Base-by-base conservation (phyloP, 169 alveolate species). In the Ichthyophthirius multifiliis region DNA sequence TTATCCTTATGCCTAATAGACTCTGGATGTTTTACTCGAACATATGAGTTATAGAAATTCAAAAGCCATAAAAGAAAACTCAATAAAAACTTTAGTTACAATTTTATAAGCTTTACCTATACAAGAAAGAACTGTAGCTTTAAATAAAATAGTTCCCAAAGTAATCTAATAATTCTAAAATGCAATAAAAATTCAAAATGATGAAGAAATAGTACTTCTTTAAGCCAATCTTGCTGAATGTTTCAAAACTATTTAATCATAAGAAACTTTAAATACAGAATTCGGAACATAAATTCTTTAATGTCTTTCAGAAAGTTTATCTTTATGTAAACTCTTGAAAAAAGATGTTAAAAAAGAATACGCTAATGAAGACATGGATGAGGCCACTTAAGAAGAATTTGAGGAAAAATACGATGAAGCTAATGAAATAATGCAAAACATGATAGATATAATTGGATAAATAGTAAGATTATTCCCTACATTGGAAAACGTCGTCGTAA, bases 401-500 rank as follows among this genome's bases (percentile, higher is more conserved):
- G 71, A 55, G 31, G 71, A 55, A 55, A 2, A 55, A 27, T 55
- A 55, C 39, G 71, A 55, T 55, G 71, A 55, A 27, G 71, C 71
- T 7, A 55, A 55, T 27, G 5, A 34, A 13, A 55, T 55, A 3
- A 27, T 55, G 31, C 0, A 20, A 27, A 39, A 39, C 3, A 55
- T 55, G 71, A 5, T 55, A 0, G 71, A 55, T 1, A 27, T 55
- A 3, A 5, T 55, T 55, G 15, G 43, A 27, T 4, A 55, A 20
- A 55, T 39, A 27, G 71, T 55, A 12, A 55, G 31, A 7, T 23
- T 20, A n/a, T 55, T 55, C 71, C 71, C 71, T 55, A 55, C 43
- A 12, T 55, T 55, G 15, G 71, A 55, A 55, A 23, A 34, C 0
- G 16, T 27, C 5, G 43, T 55, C 13, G 71, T 55, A 4, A 55